phyloP scores from a whole-genome alignment of 2,329 filamentous ascomycete species.

The Waltergamsia citrina region DNA sequence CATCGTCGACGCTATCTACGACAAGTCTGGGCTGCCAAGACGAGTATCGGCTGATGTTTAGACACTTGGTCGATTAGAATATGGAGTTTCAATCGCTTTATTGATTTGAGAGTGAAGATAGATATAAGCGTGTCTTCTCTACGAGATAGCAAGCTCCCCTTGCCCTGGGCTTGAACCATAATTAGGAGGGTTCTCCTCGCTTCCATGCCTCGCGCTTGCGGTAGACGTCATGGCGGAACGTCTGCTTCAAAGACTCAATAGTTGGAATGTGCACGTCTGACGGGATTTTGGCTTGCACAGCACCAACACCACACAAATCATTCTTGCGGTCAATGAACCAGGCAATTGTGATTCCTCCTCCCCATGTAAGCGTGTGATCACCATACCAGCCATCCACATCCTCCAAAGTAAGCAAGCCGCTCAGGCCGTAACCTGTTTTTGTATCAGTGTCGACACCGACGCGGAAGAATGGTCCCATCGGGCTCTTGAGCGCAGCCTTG shows the following conservation, averaged over 20 bases:
- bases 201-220: slow-evolving; percentile 14
- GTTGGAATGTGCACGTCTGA: slow-evolving; percentile 10
- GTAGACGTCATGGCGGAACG: slow-evolving; percentile 31
- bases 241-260: slow-evolving; percentile 25
- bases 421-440: slow-evolving; percentile 28
- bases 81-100: too few species aligned
- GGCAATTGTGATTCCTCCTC: slow-evolving; percentile 30
- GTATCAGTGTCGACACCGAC: slow-evolving; percentile 18
- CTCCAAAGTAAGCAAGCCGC: slow-evolving; percentile 28
- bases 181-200: too few species aligned
- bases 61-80: too few species aligned
- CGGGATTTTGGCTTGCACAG: slow-evolving; percentile 27
- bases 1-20: too few species aligned
- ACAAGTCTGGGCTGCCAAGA: too few species aligned
- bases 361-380: slow-evolving; percentile 31
- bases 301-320: slow-evolving; percentile 29
- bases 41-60: too few species aligned
- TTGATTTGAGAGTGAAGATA: too few species aligned
- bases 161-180: too few species aligned
- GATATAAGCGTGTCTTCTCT: too few species aligned
- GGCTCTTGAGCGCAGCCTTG: slow-evolving; percentile 16
- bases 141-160: too few species aligned
- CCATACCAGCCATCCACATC: slow-evolving; percentile 33
- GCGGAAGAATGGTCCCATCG: slow-evolving; percentile 23
- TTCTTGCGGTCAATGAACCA: slow-evolving; percentile 42